A percentile compares a stretch with the other conserved stretches of the same genome.
Evolutionary conservation across 2,329 filamentous ascomycete genomes (phyloP).

Genomic region (Venturia aucupariae): DNA sequence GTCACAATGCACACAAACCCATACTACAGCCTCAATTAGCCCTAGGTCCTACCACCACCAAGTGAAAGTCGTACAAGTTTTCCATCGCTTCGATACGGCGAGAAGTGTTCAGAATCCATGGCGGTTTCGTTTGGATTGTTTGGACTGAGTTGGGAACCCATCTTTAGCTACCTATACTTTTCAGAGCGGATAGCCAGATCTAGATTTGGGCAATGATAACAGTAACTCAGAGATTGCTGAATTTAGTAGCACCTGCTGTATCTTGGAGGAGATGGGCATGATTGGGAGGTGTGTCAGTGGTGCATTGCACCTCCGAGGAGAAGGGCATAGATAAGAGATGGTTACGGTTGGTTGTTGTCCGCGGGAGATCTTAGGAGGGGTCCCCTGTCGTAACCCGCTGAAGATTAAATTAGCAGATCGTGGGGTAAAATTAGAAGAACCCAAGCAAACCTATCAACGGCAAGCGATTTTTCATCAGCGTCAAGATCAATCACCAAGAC

Average conservation of each 20-base stretch:
- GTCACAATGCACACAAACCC: slow-evolving; percentile 58
- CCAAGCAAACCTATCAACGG: too few species aligned
- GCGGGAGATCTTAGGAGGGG: not conserved
- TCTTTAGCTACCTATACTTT: not conserved
- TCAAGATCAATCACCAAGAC: too few species aligned
- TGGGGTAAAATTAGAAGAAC: too few species aligned
- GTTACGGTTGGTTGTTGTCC: not conserved
- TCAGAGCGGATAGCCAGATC: not conserved
- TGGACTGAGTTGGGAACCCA: not conserved
- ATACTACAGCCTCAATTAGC: slow-evolving; percentile 32
- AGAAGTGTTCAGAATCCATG: slow-evolving; percentile 41
- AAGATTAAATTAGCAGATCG: not conserved
- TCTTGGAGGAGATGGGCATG: not conserved
- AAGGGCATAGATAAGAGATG: not conserved
- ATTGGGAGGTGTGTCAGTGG: not conserved
- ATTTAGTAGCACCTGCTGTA: not conserved
- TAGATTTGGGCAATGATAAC: slow-evolving; percentile 1
- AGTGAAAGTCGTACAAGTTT: slow-evolving; percentile 38
- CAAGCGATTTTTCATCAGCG: not conserved
- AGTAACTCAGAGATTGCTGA: not conserved
- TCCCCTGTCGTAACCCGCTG: not conserved
- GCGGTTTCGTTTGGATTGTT: slow-evolving; percentile 11
- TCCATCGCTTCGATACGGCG: slow-evolving; percentile 48
- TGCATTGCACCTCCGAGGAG: slow-evolving; percentile 2
- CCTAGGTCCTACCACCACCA: not conserved